Conservation (phyloP, 495 filamentous ascomycete species). For the Podospora appendiculata region DNA sequence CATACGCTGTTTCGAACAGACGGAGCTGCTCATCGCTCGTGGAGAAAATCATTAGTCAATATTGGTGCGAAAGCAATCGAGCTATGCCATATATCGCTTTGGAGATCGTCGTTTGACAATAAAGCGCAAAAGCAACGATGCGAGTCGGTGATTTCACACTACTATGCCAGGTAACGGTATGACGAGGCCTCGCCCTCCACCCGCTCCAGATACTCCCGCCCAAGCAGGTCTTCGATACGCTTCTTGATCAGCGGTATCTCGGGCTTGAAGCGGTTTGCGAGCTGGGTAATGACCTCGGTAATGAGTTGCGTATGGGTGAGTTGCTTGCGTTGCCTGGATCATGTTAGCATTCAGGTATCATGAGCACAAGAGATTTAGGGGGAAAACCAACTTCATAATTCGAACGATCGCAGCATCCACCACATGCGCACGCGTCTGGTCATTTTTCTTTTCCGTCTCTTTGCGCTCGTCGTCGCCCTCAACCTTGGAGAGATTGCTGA, state of each 20-base stretch:
- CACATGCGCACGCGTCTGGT: conserved; percentile 64
- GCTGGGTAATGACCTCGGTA: conserved; percentile 74
- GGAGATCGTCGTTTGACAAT: too few species aligned
- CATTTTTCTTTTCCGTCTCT: conserved; percentile 82
- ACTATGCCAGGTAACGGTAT: conserved; percentile 66
- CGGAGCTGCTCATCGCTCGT: too few species aligned
- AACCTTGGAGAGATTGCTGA: conserved; percentile 76
- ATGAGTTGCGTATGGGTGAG: conserved; percentile 74
- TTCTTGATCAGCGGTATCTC: conserved; percentile 89
- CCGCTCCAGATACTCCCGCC: conserved; percentile 89
- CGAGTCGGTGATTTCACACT: too few species aligned
- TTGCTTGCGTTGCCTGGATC: conserved; percentile 75
- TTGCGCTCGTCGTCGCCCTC: conserved; percentile 77
- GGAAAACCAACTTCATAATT: conserved; percentile 80
- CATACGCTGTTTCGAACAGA: too few species aligned
- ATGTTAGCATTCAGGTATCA: conserved; percentile 1
- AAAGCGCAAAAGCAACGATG: too few species aligned
- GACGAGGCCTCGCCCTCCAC: conserved; percentile 62
- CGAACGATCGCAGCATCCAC: conserved; percentile 89
- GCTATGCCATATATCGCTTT: too few species aligned
- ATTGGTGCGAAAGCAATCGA: too few species aligned
- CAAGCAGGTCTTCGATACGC: conserved; percentile 87
- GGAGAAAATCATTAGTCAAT: too few species aligned
- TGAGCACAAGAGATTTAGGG: conserved; percentile 1
- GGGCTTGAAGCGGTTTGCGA: conserved; percentile 74